These are phyloP conservation scores for Acer yangbiense DNA, from an alignment of 345 rosid species.

Conservation along the genomic window DNA sequence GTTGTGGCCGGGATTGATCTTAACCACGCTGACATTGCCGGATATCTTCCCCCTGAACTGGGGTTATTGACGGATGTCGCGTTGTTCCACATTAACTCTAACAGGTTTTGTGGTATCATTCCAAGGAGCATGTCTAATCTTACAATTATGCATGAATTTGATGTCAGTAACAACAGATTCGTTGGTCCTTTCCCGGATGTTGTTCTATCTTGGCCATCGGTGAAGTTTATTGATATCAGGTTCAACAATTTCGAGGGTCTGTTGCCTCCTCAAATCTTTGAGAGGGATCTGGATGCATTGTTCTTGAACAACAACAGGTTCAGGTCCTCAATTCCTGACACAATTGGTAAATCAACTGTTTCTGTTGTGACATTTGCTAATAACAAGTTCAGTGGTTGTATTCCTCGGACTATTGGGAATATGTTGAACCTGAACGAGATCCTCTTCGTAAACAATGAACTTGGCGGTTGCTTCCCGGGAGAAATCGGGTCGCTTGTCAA, in stretches of 20 bases:
- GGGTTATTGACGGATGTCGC: conserved; percentile 65
- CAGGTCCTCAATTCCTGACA: conserved; percentile 57
- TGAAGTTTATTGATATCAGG: conserved; percentile 62
- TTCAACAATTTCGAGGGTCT: conserved; percentile 78
- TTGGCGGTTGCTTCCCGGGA: conserved; percentile 77
- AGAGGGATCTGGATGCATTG: conserved; percentile 58
- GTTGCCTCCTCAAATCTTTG: conserved; percentile 55
- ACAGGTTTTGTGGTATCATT: conserved; percentile 79
- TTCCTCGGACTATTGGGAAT: conserved; percentile 63
- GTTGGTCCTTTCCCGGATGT: conserved; percentile 72
- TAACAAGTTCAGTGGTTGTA: conserved; percentile 72
- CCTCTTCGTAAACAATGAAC: conserved; percentile 45
- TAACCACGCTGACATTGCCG: conserved; percentile 80
- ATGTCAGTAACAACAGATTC: conserved; percentile 80
- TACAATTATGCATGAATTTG: conserved; percentile 68
- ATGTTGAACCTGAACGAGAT: conserved; percentile 72
- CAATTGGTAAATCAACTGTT: conserved; percentile 59
- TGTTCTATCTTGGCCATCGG: conserved; percentile 51
- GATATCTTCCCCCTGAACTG: conserved; percentile 68
- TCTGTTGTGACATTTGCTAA: conserved; percentile 66
- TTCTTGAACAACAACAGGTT: conserved; percentile 84
- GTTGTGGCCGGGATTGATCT: conserved; percentile 77
- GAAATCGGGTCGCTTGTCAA: conserved; percentile 58
- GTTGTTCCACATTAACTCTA: conserved; percentile 68
- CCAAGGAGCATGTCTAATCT: conserved; percentile 58